Evolutionary conservation across 257 asterid species (phyloP), one percentile per base, ranked within the genome.

Genomic region (Nicotiana sylvestris): DNA sequence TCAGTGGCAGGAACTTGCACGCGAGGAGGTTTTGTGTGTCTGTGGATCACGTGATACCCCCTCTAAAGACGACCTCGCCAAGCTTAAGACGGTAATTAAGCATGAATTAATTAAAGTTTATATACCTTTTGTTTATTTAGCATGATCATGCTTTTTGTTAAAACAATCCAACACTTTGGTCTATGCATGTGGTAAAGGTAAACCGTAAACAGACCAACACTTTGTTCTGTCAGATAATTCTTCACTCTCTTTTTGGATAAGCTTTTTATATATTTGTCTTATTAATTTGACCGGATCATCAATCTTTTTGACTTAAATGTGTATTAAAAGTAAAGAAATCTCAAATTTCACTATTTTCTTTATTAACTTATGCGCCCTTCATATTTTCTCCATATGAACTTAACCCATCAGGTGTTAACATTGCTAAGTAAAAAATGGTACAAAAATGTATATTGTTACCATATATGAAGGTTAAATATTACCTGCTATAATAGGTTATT

Each of bases 1-100:
- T 0, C 3, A 83, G 9, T 93, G 97, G 98, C 98, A 93, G 81
- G 92, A 91, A 0, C 82, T 82, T 53, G 91, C 92, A n/a, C 84
- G 98, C 5, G 90, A 83, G 0, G 92, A 93, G 90, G 89, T 92
- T 13, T 84, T 82, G 10, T 77, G 83, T 46, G 90, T 93, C 66
- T 92, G 92, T 83, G 74, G 79, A n/a, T 91, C 87, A 76, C 80
- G 80, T 29, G 85, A 12, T 43, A 46, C 84, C 0, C 95, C 91
- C 0, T 79, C 94, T 0, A 85, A 83, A 27, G 91, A 92, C 18
- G 92, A 93, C 5, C 90, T 92, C n/a, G 84, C 97, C 2, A 93
- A 92, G 80, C 92, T 93, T 76, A 86, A 91, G 56, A 4, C 84
- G 93, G 97, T 93, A 87, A 43, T 43, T 43, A 43, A 77, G 86